phyloP scores from a whole-genome alignment of 2,329 filamentous ascomycete genomes.

The Calonectria naviculata region DNA sequence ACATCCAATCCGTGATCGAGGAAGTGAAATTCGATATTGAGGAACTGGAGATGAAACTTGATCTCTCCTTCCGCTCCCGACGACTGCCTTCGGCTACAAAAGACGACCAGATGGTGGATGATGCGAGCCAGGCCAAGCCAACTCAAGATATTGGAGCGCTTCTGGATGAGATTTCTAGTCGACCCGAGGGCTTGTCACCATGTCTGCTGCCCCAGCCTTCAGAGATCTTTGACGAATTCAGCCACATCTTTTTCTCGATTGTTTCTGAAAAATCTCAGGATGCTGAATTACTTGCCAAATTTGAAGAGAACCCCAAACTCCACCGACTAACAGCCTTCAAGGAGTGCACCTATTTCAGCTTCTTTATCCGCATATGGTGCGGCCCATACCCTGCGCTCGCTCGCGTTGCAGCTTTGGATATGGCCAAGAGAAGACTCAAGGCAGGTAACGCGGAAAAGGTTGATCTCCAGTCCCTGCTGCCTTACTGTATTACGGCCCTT shows the following conservation, averaged over 20 bases:
- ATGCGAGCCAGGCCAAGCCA: conserved; percentile 36
- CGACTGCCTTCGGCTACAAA: conserved; percentile 61
- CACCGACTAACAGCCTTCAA: conserved; percentile 64
- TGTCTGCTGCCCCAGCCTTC: conserved; percentile 64
- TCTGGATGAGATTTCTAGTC: conserved; percentile 51
- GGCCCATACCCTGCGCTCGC: conserved; percentile 76
- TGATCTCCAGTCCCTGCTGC: conserved; percentile 85
- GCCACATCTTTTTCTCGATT: conserved; percentile 67
- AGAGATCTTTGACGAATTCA: conserved; percentile 68
- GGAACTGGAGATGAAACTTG: conserved; percentile 79
- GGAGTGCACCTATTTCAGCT: conserved; percentile 77
- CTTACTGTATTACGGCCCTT: conserved; percentile 81
- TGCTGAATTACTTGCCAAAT: conserved; percentile 55
- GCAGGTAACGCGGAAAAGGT: conserved; percentile 58
- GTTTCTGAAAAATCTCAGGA: conserved; percentile 57
- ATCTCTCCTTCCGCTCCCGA: conserved; percentile 72
- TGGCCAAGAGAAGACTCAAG: conserved; percentile 69
- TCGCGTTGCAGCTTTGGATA: conserved; percentile 75
- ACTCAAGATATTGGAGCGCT: conserved; percentile 52
- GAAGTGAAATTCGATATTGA: conserved; percentile 79
- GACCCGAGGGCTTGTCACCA: conserved; percentile 54
- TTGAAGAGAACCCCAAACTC: conserved; percentile 67
- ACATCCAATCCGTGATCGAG: conserved; percentile 73
- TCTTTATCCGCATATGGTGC: conserved; percentile 81
- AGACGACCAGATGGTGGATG: conserved; percentile 51